Evolutionary conservation across 768 basidiomycete genomes (phyloP), one percentile per base, ranked within the genome.

Genomic region (Podaxis sp.): DNA sequence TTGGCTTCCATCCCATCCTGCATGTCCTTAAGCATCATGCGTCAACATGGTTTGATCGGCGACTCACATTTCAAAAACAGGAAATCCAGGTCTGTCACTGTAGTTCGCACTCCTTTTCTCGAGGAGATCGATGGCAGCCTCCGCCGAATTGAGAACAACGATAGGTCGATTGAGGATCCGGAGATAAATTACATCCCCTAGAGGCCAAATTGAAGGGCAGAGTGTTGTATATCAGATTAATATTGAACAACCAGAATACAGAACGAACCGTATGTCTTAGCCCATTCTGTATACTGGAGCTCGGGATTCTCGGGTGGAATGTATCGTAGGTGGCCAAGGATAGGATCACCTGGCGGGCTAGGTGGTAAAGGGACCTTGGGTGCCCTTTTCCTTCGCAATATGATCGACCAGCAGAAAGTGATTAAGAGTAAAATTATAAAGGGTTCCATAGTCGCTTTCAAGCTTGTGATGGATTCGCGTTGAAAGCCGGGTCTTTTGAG

Each of bases 91-190:
- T 22, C 58, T 36, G 49, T 59, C 36, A 4, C 66, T 69, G 36
- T 66, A 68, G 12, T 64, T 69, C 8, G 50, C 25, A 11, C 67
- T 62, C 15, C 62, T 57, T 50, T 61, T 70, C 8, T 67, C 69
- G 12, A 70, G 41, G 13, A 70, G 66, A 12, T 70, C 69, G 7
- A 55, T 37, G 1, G 67, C 67, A 17, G 64, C 61, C 17, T 64
- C 59, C 3, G 55, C 51, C 1, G 65, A 59, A 41, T 61, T 63
- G 9, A 69, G 61, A 3, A 69, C 43, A 13, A 69, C 24, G 2
- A 69, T 50, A 9, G 53, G 40, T 15, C 53, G 53, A 11, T 47
- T 33, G 3, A 61, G 25, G 17, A 61, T 19, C 9, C 33, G 27
- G 4, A 61, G 46, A 27, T 55, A n/a, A 2, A 55, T 47, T 4